phyloP scores from a whole-genome alignment of 768 basidiomycete genomes.

The Termitomyces sp. region DNA sequence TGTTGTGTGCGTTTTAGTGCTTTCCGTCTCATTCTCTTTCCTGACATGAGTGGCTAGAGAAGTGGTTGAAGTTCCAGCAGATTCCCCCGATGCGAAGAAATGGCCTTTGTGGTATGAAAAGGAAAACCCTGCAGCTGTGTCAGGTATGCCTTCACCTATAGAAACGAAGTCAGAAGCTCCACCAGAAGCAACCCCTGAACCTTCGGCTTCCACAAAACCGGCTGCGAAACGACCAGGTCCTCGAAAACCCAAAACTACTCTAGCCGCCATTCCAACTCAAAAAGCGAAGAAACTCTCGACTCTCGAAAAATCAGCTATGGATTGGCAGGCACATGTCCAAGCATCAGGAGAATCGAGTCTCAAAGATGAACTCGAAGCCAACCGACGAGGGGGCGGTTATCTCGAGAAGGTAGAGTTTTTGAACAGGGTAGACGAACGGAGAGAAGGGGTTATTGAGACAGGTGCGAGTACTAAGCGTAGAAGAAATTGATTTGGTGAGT shows the following conservation, averaged over 20 bases:
- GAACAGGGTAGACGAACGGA: slow-evolving; percentile 68
- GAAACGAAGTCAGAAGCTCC: slow-evolving; percentile 2
- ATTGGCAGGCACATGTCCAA: slow-evolving; percentile 72
- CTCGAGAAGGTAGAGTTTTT: slow-evolving; percentile 85
- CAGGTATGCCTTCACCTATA: slow-evolving; percentile 1
- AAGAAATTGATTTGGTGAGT: slow-evolving; percentile 15
- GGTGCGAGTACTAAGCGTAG: slow-evolving; percentile 55
- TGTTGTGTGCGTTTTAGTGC: slow-evolving; percentile 48
- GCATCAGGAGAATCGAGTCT: slow-evolving; percentile 36
- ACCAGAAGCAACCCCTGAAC: not conserved
- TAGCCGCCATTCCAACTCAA: slow-evolving; percentile 50
- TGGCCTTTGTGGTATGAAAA: slow-evolving; percentile 58
- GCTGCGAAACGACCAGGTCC: slow-evolving; percentile 52
- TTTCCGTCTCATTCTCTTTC: not conserved
- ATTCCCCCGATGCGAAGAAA: slow-evolving; percentile 70
- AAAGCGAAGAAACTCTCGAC: slow-evolving; percentile 80
- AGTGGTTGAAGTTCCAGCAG: slow-evolving; percentile 67
- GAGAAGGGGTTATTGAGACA: slow-evolving; percentile 60
- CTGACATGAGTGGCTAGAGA: slow-evolving; percentile 45
- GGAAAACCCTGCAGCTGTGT: not conserved
- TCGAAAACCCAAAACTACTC: slow-evolving; percentile 57
- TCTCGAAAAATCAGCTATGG: slow-evolving; percentile 83
- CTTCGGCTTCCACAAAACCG: slow-evolving; percentile 20
- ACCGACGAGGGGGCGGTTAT: slow-evolving; percentile 74
- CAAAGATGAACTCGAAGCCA: slow-evolving; percentile 71